phyloP scores from a whole-genome alignment of 2,329 filamentous ascomycete species.

The Fusarium dlaminii region DNA sequence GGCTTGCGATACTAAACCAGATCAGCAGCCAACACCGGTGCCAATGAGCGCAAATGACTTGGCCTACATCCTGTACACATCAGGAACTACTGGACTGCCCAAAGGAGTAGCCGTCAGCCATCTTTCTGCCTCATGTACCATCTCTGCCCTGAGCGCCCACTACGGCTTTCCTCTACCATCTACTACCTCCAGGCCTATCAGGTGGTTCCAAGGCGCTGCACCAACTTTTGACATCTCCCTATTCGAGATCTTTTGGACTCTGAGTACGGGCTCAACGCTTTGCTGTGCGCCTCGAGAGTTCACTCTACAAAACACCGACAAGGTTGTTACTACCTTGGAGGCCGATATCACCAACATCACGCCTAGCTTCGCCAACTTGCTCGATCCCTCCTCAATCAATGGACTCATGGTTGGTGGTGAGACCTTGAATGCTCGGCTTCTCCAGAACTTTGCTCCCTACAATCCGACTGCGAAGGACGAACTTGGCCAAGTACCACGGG shows the following conservation, averaged over 20 bases:
- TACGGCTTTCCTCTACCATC: not conserved
- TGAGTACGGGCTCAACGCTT: constrained; percentile 14
- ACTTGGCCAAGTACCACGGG: not conserved
- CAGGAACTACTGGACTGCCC: constrained; percentile 13
- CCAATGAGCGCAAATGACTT: not conserved
- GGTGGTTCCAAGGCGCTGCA: constrained; percentile 24
- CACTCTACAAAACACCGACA: constrained; percentile 13
- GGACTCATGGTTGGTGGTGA: constrained; percentile 27
- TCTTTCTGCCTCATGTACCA: constrained; percentile 3
- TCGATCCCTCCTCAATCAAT: not conserved
- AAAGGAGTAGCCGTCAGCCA: constrained; percentile 23
- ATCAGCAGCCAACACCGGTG: accelerated
- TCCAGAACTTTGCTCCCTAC: constrained; percentile 1
- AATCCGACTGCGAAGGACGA: not conserved
- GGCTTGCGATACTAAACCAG: not conserved
- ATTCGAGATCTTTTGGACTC: constrained; percentile 22
- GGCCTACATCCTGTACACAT: constrained; percentile 13
- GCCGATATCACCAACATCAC: constrained; percentile 26
- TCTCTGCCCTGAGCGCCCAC: constrained; percentile 2
- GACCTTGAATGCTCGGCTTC: constrained; percentile 6
- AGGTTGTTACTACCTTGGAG: not conserved
- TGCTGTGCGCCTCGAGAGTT: constrained; percentile 10
- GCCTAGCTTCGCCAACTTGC: constrained; percentile 9
- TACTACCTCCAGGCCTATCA: not conserved
- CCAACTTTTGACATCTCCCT: constrained; percentile 21